Evolutionary conservation across 371 early-diverging fungal genomes (phyloP).

Genomic region (Saksenaea vasiformis): DNA sequence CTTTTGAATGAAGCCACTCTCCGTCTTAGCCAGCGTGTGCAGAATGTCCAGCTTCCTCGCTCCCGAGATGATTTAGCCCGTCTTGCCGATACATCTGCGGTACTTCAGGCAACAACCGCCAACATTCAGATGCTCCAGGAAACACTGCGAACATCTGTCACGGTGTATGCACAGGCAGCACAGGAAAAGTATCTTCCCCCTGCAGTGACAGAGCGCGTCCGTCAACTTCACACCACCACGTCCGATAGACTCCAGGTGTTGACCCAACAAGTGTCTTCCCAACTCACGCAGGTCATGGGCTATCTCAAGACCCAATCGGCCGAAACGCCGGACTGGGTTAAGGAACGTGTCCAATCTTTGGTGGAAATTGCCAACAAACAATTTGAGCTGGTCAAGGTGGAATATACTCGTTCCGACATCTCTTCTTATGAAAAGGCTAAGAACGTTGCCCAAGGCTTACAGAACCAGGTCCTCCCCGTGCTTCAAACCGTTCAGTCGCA

Average conservation of each 20-base stretch:
- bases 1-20: constrained; percentile 30
- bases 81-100: constrained; percentile 25
- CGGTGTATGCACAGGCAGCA: constrained; percentile 33
- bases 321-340: constrained; percentile 51
- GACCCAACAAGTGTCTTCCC: constrained; percentile 28
- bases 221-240: constrained; percentile 20
- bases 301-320: constrained; percentile 51
- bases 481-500: constrained; percentile 49
- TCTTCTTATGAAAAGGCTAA: constrained; percentile 52
- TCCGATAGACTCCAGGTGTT: constrained; percentile 21
- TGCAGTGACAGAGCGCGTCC: constrained; percentile 22
- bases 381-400: constrained; percentile 37
- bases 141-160: constrained; percentile 22
- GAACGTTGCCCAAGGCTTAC: constrained; percentile 45
- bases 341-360: constrained; percentile 41
- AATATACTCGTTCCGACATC: constrained; percentile 51
- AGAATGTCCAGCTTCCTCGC: constrained; percentile 23
- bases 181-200: constrained; percentile 27
- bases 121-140: constrained; percentile 35
- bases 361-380: constrained; percentile 47
- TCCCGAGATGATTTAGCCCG: constrained; percentile 28
- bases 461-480: constrained; percentile 57
- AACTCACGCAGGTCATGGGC: constrained; percentile 28
- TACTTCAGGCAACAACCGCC: constrained; percentile 20
- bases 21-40: constrained; percentile 33